Evolutionary conservation across 202 grass and related monocot species (phyloP).

Genomic region (Miscanthus sacchariflorus): DNA sequence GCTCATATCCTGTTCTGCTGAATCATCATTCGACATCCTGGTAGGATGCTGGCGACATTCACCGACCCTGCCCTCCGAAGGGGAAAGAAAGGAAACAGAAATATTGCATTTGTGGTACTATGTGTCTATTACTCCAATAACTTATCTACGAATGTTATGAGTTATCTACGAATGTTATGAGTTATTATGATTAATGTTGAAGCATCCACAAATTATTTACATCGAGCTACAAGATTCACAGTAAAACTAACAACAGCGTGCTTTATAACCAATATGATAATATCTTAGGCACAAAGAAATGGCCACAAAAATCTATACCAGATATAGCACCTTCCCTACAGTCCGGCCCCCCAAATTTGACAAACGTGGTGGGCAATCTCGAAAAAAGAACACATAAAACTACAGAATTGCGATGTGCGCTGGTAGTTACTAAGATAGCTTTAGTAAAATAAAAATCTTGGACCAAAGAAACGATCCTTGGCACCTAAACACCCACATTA

Average conservation of each 20-base stretch:
- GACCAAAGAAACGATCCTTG: not conserved
- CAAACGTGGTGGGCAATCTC: conserved; percentile 1
- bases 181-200: not conserved
- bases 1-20: not conserved
- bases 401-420: not conserved
- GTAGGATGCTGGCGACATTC: not conserved
- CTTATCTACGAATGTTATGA: not conserved
- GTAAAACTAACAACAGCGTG: not conserved
- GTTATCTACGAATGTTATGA: not conserved
- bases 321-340: not conserved
- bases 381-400: too few species aligned
- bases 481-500: conserved; percentile 13
- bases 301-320: not conserved
- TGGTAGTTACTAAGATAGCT: not conserved
- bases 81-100: too few species aligned
- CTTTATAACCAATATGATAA: not conserved
- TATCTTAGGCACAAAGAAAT: not conserved
- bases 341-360: not conserved
- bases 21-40: conserved; percentile 4
- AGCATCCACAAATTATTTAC: conserved; percentile 23
- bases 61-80: not conserved
- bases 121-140: not conserved
- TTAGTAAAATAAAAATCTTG: not conserved
- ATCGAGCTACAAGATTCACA: not conserved
- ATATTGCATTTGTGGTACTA: not conserved